Percentiles rank a stretch among this genome's conserved stretches.
Conservation (phyloP, 768 basidiomycete genomes). For the Mycena epipterygia region DNA sequence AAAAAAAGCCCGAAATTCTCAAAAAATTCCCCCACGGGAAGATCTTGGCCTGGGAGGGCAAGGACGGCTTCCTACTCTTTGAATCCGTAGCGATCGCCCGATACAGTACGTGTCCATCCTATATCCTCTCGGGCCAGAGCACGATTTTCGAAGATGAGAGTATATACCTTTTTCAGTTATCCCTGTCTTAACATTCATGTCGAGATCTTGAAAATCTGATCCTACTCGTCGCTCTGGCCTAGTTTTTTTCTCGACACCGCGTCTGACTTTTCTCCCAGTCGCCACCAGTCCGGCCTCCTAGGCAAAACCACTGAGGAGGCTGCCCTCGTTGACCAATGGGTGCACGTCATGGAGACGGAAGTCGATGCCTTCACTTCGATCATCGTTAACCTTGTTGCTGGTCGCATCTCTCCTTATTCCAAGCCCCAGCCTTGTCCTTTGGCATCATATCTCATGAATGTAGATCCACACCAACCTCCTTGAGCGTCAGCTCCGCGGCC, state of each 20-base stretch:
- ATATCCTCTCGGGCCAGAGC: slow-evolving; percentile 44
- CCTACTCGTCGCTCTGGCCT: slow-evolving; percentile 31
- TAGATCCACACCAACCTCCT: slow-evolving; percentile 70
- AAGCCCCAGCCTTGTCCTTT: slow-evolving; percentile 73
- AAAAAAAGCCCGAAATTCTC: slow-evolving; percentile 78
- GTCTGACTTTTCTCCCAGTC: too few relatives aligned
- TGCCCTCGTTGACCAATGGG: slow-evolving; percentile 90
- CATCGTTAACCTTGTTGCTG: slow-evolving; percentile 59
- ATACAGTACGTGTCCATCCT: slow-evolving; percentile 83
- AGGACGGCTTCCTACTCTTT: slow-evolving; percentile 82
- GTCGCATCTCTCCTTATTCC: slow-evolving; percentile 75
- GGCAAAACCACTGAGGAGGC: slow-evolving; percentile 74
- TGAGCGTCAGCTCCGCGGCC: slow-evolving; percentile 68
- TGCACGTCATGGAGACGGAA: slow-evolving; percentile 79
- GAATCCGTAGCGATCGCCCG: slow-evolving; percentile 87
- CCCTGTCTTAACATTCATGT: too few relatives aligned
- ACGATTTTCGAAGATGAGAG: too few relatives aligned
- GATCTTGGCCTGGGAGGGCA: slow-evolving; percentile 85
- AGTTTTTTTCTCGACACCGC: too few relatives aligned
- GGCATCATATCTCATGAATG: background rate
- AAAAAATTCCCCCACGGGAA: slow-evolving; percentile 86
- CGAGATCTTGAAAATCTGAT: slow-evolving; percentile 61
- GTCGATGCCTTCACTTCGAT: slow-evolving; percentile 55
- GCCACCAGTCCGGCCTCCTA: slow-evolving; percentile 85
- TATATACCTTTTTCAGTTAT: too few relatives aligned